A percentile compares a stretch with the other conserved stretches of the same genome.
Evolutionary conservation across 768 basidiomycete species (phyloP).

Genomic region (Pulveroboletus sp.): DNA sequence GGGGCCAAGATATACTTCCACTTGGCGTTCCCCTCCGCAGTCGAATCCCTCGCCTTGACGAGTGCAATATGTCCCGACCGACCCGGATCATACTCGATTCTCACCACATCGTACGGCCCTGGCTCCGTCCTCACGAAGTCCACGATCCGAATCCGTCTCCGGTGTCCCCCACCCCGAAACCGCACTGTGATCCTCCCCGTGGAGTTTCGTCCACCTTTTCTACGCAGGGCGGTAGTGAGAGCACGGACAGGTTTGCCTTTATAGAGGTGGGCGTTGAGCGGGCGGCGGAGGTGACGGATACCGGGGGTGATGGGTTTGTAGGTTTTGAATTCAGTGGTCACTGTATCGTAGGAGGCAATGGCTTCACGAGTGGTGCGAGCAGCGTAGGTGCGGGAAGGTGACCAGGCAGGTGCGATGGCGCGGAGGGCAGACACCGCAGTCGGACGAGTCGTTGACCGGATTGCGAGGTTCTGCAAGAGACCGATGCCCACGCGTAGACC

Average conservation of each 20-base stretch:
- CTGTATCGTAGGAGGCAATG: slow-evolving; percentile 35
- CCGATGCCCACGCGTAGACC: slow-evolving; percentile 11
- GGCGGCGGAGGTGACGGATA: slow-evolving; percentile 82
- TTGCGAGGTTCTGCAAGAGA: slow-evolving; percentile 14
- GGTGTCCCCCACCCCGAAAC: slow-evolving; percentile 88
- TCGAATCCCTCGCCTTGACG: slow-evolving; percentile 56
- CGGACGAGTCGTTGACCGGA: slow-evolving; percentile 2
- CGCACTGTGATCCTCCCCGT: slow-evolving; percentile 85
- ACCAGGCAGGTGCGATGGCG: slow-evolving; percentile 2
- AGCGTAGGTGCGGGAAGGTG: slow-evolving; percentile 32
- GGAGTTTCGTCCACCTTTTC: slow-evolving; percentile 81
- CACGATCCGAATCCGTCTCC: slow-evolving; percentile 75
- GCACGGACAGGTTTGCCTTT: slow-evolving; percentile 78
- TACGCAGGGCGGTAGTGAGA: slow-evolving; percentile 77
- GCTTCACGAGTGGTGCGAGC: slow-evolving; percentile 29
- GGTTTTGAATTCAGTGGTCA: slow-evolving; percentile 67
- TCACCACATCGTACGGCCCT: slow-evolving; percentile 83
- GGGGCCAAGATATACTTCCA: slow-evolving; percentile 94
- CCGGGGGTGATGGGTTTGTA: slow-evolving; percentile 87
- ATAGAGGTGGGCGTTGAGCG: slow-evolving; percentile 77
- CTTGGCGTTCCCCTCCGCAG: slow-evolving; percentile 46
- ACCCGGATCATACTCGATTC: slow-evolving; percentile 96
- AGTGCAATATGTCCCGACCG: slow-evolving; percentile 94
- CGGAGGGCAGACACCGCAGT: slow-evolving; percentile 6
- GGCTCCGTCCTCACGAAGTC: slow-evolving; percentile 79